These are phyloP conservation scores for Daphne laureola DNA, from an alignment of 441 rosid genomes.

Conservation along the genomic window DNA sequence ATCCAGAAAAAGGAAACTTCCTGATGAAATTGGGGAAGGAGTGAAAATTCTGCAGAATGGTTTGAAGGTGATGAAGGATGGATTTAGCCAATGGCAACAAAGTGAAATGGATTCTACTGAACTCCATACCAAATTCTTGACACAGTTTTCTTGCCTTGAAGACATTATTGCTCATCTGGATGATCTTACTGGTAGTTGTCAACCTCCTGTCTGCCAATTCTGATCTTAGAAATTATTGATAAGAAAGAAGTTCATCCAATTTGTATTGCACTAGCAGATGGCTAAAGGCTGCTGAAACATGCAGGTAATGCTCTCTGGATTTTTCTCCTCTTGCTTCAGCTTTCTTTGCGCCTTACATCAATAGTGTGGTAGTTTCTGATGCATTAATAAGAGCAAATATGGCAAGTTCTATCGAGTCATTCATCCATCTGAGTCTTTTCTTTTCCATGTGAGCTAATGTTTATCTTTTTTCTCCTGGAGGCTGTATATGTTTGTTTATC, in stretches of 20 bases:
- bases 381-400: too few relatives aligned
- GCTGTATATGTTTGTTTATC: too few relatives aligned
- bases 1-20: slow-evolving; percentile 70
- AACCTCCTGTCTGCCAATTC: neutral
- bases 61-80: slow-evolving; percentile 49
- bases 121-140: slow-evolving; percentile 46
- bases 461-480: too few relatives aligned
- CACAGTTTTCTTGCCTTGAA: slow-evolving; percentile 57
- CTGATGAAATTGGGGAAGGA: slow-evolving; percentile 66
- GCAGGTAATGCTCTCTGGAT: slow-evolving; percentile 2
- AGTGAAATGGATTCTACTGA: slow-evolving; percentile 31
- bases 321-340: neutral
- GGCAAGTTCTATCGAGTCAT: too few relatives aligned
- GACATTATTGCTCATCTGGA: slow-evolving; percentile 51
- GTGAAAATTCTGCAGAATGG: slow-evolving; percentile 71
- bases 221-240: neutral
- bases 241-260: neutral
- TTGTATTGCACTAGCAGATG: neutral
- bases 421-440: too few relatives aligned
- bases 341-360: neutral
- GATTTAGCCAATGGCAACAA: slow-evolving; percentile 57
- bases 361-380: too few relatives aligned
- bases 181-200: slow-evolving; percentile 27
- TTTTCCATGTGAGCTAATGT: too few relatives aligned
- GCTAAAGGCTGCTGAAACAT: neutral